Evolutionary conservation across 2,329 filamentous ascomycete species (phyloP), one percentile per base, ranked within the genome.

Genomic region (Ophiostoma novo-ulmi): DNA sequence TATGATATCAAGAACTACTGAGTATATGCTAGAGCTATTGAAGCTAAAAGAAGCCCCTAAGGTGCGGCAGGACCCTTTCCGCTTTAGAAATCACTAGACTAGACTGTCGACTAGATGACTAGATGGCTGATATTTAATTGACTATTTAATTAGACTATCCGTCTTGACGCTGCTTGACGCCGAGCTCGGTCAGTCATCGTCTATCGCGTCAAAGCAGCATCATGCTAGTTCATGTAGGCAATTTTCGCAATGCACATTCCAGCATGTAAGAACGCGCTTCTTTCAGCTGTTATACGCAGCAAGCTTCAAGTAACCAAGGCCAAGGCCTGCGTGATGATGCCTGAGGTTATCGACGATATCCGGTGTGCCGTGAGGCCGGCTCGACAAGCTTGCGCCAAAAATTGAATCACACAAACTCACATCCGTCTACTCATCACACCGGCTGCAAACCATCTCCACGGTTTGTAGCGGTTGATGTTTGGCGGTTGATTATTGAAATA

Each of bases 21-120:
- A 4, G 14, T 6, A 5, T 48, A 14, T 55, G 48, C 48, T 55
- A 55, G 48, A 55, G 48, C 48, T 7, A 22, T 55, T 55, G 20
- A 22, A 58, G 52, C 52, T 58, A 58, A 22, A 58, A 3, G n/a
- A 58, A 22, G 52, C 52, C 52, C n/a, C 22, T 22, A 58, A 58
- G 44, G n/a, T 58, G 52, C 52, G 52, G 52, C n/a, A 58, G 22
- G 52, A 58, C 26, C 52, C 52, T 58, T 58, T 58, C 52, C 22
- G 22, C 31, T 58, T 26, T 26, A 14, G 6, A 3, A 13, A 13
- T 48, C 14, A 55, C 52, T 26, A 26, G 22, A 58, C 17, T 58
- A 58, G n/a, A 11, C n/a, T 48, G 44, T n/a, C 44, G 17, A 8
- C 44, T 48, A 44, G 17, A 48, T 48, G 44, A 17, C 44, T 17